A percentile compares a stretch with the other conserved stretches of the same genome.
Conservation (phyloP, 1,284 basidiomycete species). For the Phlebopus sp. region DNA sequence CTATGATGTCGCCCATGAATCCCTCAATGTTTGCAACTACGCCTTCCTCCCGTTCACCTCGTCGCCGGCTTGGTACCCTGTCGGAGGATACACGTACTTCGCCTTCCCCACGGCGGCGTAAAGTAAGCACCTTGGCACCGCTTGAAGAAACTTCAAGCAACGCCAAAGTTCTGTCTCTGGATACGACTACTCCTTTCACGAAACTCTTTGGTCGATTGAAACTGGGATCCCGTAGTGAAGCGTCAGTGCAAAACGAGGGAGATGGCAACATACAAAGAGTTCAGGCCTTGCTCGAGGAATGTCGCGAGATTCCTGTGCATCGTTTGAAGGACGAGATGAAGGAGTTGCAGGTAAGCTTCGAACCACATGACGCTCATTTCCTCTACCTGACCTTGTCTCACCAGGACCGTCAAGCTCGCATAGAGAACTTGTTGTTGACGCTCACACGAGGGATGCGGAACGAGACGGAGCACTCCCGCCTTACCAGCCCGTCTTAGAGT, state of each 20-base stretch:
- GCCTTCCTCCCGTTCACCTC: slow-evolving; percentile 12
- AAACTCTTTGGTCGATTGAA: slow-evolving; percentile 25
- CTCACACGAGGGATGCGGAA: slow-evolving; percentile 49
- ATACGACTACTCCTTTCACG: slow-evolving; percentile 28
- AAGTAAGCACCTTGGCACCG: slow-evolving; percentile 26
- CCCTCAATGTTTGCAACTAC: slow-evolving; percentile 13
- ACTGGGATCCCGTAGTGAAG: slow-evolving; percentile 14
- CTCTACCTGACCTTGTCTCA: slow-evolving; percentile 4
- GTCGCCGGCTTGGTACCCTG: slow-evolving; percentile 3
- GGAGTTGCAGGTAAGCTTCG: slow-evolving; percentile 61
- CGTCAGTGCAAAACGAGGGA: slow-evolving; percentile 25
- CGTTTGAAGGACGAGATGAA: slow-evolving; percentile 74
- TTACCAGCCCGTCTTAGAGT: not conserved
- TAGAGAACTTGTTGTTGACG: slow-evolving; percentile 63
- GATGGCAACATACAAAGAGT: slow-evolving; percentile 51
- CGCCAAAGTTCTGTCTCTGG: slow-evolving; percentile 29
- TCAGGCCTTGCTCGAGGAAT: slow-evolving; percentile 60
- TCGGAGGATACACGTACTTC: slow-evolving; percentile 13
- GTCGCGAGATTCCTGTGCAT: slow-evolving; percentile 58
- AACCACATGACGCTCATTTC: not conserved
- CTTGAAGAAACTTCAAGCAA: slow-evolving; percentile 29
- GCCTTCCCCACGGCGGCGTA: slow-evolving; percentile 22
- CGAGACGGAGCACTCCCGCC: not conserved
- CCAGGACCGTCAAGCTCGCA: slow-evolving; percentile 75
- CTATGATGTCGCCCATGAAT: slow-evolving; percentile 8